These are phyloP conservation scores for Rutstroemia sp. DNA, from an alignment of 2,329 filamentous ascomycete genomes.

Conservation along the genomic window DNA sequence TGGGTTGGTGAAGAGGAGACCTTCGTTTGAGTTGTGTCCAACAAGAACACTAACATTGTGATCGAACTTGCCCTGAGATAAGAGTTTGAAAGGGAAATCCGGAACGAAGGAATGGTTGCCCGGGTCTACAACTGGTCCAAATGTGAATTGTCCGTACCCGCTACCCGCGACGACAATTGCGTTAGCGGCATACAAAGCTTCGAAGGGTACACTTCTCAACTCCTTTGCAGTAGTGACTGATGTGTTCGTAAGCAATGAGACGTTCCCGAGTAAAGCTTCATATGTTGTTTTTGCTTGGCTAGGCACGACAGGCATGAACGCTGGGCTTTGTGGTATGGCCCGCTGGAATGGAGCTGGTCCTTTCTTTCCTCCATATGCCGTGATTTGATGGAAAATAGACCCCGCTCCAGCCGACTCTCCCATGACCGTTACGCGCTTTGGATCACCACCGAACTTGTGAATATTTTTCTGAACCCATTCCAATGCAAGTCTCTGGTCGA, in stretches of 20 bases:
- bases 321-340: conserved; percentile 28
- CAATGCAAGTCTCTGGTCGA: conserved; percentile 48
- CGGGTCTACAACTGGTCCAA: conserved; percentile 25
- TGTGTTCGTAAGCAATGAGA: not conserved
- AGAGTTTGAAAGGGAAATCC: conserved; percentile 35
- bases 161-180: not conserved
- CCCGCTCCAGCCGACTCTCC: conserved; percentile 45
- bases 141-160: conserved; percentile 35
- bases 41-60: conserved; percentile 38
- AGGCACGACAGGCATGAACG: conserved; percentile 9
- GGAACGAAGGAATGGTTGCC: conserved; percentile 42
- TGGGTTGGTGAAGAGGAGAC: conserved; percentile 25
- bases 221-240: not conserved
- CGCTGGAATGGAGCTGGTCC: conserved; percentile 35
- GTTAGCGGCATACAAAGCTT: not conserved
- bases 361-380: conserved; percentile 37
- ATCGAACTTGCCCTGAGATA: conserved; percentile 37
- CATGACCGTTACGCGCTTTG: conserved; percentile 40
- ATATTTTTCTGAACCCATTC: conserved; percentile 50
- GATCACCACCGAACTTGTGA: conserved; percentile 46
- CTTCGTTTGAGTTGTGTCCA: conserved; percentile 38
- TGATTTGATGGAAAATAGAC: conserved; percentile 48
- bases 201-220: not conserved
- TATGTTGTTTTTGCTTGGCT: not conserved
- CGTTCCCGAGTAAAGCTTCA: not conserved